These are phyloP conservation scores for Globisporangium megalacanthum DNA, from an alignment of 352 stramenopile species.

Conservation along the genomic window DNA sequence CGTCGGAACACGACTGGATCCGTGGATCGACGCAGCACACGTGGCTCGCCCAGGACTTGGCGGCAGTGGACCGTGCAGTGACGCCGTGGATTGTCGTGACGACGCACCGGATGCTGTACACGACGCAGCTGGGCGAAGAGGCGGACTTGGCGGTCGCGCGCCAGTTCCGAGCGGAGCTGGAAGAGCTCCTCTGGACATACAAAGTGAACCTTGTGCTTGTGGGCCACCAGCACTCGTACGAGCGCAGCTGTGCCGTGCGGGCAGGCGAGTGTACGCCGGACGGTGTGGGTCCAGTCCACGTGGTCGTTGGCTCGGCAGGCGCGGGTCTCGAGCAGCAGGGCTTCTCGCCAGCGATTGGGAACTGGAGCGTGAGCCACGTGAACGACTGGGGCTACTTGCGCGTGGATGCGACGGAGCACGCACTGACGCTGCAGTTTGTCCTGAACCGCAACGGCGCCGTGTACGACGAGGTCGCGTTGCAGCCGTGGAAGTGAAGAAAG, in stretches of 20 bases:
- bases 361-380: slow-evolving; percentile 77
- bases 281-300: slow-evolving; percentile 76
- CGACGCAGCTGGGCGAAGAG: slow-evolving; percentile 23
- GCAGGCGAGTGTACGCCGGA: slow-evolving; percentile 63
- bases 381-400: slow-evolving; percentile 79
- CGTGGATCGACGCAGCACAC: slow-evolving; percentile 78
- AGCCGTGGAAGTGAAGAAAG: slow-evolving; percentile 34
- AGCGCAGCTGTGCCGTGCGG: slow-evolving; percentile 40
- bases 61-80: slow-evolving; percentile 66
- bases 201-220: slow-evolving; percentile 47
- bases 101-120: slow-evolving; percentile 49
- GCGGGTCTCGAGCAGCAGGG: slow-evolving; percentile 57
- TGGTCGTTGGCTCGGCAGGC: slow-evolving; percentile 82
- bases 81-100: slow-evolving; percentile 81
- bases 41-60: slow-evolving; percentile 82
- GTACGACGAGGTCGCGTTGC: slow-evolving; percentile 71
- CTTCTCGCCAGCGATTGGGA: slow-evolving; percentile 60
- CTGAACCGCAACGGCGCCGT: slow-evolving; percentile 75
- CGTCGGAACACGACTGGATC: slow-evolving; percentile 86
- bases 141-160: slow-evolving; percentile 28
- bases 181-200: slow-evolving; percentile 37
- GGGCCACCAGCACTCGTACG: slow-evolving; percentile 55
- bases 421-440: slow-evolving; percentile 73
- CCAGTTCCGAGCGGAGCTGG: slow-evolving; percentile 29
- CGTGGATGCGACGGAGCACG: slow-evolving; percentile 48